Evolutionary conservation across 2,329 filamentous ascomycete species (phyloP).

Genomic region (Hymenoscyphus albidus): DNA sequence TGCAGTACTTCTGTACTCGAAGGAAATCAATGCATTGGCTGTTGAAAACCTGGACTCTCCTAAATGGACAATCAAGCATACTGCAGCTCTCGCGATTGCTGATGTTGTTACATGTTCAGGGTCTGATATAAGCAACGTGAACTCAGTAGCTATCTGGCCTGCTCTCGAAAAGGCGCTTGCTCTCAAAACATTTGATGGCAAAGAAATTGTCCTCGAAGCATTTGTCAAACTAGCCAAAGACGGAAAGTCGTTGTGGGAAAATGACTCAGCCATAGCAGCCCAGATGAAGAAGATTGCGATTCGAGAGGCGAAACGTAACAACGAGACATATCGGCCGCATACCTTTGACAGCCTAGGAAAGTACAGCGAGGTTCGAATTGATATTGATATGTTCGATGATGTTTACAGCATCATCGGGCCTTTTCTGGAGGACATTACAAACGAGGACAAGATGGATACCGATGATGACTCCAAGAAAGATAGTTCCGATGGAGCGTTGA

Average conservation of each 20-base stretch:
- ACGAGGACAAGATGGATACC: conserved; percentile 63
- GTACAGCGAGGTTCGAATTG: conserved; percentile 63
- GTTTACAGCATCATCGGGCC: conserved; percentile 61
- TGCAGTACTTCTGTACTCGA: conserved; percentile 76
- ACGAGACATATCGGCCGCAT: conserved; percentile 74
- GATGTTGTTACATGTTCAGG: conserved; percentile 66
- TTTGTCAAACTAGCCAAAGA: conserved; percentile 75
- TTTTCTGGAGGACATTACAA: conserved; percentile 54
- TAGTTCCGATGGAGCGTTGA: conserved; percentile 28
- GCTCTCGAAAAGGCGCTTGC: conserved; percentile 75
- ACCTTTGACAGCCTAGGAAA: conserved; percentile 70
- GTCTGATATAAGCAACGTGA: conserved; percentile 55
- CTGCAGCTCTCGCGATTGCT: conserved; percentile 75
- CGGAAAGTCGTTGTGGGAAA: conserved; percentile 54
- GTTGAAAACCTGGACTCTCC: conserved; percentile 68
- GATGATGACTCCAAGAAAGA: conserved; percentile 28
- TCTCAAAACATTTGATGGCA: conserved; percentile 90
- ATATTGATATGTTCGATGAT: conserved; percentile 67
- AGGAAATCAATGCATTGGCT: conserved; percentile 72
- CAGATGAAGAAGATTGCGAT: conserved; percentile 76
- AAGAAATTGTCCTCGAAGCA: conserved; percentile 77
- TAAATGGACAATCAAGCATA: conserved; percentile 88
- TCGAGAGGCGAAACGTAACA: conserved; percentile 88
- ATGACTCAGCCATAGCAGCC: conserved; percentile 50
- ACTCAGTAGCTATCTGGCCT: conserved; percentile 71